These are phyloP conservation scores for Coniochaeta pulveracea DNA, from an alignment of 2,329 filamentous ascomycete genomes.

Conservation along the genomic window DNA sequence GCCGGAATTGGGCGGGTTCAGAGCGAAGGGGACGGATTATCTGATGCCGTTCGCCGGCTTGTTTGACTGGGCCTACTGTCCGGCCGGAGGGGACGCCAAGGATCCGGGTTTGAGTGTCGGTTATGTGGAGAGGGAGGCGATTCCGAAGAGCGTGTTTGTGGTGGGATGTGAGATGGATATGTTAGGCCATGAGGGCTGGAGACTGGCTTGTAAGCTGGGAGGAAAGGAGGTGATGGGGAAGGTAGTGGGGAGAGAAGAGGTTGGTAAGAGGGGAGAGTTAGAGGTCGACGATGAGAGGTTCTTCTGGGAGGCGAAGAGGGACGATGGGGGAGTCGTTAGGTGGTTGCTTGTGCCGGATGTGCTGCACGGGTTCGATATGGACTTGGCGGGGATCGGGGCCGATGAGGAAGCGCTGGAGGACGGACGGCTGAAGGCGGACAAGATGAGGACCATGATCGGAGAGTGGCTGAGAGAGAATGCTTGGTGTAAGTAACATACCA, in stretches of 20 bases:
- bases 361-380: slow-evolving; percentile 19
- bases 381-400: slow-evolving; percentile 8
- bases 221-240: slow-evolving; percentile 18
- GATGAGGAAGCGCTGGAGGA: slow-evolving; percentile 14
- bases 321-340: slow-evolving; percentile 11
- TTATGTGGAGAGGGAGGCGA: slow-evolving; percentile 16
- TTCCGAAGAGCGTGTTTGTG: slow-evolving; percentile 31
- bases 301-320: slow-evolving; percentile 13
- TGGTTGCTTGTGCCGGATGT: slow-evolving; percentile 22
- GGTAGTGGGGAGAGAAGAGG: slow-evolving; percentile 16
- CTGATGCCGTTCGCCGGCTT: slow-evolving; percentile 16
- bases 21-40: slow-evolving; percentile 14
- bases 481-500: background rate
- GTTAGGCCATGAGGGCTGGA: slow-evolving; percentile 28
- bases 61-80: slow-evolving; percentile 31
- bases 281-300: slow-evolving; percentile 17
- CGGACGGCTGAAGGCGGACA: slow-evolving; percentile 13
- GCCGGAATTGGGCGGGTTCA: slow-evolving; percentile 16
- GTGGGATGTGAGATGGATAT: slow-evolving; percentile 33
- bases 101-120: slow-evolving; percentile 30
- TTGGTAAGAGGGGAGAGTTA: slow-evolving; percentile 10
- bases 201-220: slow-evolving; percentile 22
- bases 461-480: slow-evolving; percentile 13
- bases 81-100: slow-evolving; percentile 17
- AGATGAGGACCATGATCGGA: slow-evolving; percentile 15